phyloP scores from a whole-genome alignment of 108 stramenopile species.

The Nitzschia putrida region DNA sequence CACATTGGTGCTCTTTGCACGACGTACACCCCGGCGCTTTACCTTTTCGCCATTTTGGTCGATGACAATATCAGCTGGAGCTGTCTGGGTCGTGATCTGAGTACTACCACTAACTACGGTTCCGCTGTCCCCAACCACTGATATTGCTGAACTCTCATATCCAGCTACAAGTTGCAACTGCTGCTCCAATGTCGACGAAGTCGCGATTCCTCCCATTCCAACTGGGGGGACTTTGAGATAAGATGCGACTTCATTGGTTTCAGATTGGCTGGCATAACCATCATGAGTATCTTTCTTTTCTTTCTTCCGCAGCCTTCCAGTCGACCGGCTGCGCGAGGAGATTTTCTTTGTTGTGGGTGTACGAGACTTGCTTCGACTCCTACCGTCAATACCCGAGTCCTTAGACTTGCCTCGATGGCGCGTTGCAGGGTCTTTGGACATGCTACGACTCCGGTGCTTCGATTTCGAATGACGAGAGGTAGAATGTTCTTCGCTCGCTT shows the following conservation, averaged over 20 bases:
- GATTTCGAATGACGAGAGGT: neutral
- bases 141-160: neutral
- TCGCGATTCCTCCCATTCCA: neutral
- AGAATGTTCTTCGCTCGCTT: too few species aligned
- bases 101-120: neutral
- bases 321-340: neutral
- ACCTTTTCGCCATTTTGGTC: neutral
- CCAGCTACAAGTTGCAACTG: neutral
- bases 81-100: neutral
- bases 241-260: too few species aligned
- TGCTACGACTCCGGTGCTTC: slow-evolving; percentile 13
- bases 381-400: neutral
- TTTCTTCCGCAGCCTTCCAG: neutral
- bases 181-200: neutral
- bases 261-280: too few species aligned
- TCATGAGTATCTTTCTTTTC: neutral
- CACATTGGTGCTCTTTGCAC: neutral
- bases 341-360: neutral
- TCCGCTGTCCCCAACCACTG: neutral
- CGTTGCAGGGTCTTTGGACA: slow-evolving; percentile 5
- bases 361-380: neutral
- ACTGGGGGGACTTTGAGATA: too few species aligned
- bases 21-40: neutral
- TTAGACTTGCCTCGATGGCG: slow-evolving; percentile 1
- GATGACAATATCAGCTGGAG: neutral